Evolutionary conservation across 768 basidiomycete species (phyloP).

Genomic region (Pholiota molesta): DNA sequence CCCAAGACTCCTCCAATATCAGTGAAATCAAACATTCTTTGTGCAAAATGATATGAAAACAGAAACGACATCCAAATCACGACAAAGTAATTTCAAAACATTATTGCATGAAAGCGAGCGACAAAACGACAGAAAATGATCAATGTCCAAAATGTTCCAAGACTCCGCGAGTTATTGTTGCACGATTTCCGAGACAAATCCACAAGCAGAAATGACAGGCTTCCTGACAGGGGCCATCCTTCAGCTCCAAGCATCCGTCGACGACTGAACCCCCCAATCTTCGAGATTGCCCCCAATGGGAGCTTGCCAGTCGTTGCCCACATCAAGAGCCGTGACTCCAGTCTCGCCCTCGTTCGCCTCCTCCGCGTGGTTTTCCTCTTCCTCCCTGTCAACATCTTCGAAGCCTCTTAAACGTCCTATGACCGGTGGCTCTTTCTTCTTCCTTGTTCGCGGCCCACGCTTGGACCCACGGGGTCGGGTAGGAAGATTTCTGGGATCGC

Average conservation of each 20-base stretch:
- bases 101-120: too few species aligned
- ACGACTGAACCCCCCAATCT: neutral
- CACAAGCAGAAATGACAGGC: neutral
- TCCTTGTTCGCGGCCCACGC: neutral
- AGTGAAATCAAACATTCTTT: too few species aligned
- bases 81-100: too few species aligned
- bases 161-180: too few species aligned
- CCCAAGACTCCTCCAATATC: too few species aligned
- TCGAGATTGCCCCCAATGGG: neutral
- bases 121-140: too few species aligned
- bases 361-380: neutral
- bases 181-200: neutral
- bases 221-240: neutral
- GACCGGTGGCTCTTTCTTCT: neutral
- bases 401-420: slow-evolving; percentile 4
- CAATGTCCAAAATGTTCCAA: too few species aligned
- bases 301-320: neutral
- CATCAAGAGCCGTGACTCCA: neutral
- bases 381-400: neutral
- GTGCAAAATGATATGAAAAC: too few species aligned
- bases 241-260: neutral
- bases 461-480: neutral
- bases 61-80: too few species aligned
- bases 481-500: neutral
- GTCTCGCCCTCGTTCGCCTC: neutral